These are phyloP conservation scores for Cylindrotheca closterium DNA, from an alignment of 108 stramenopile genomes.

Conservation along the genomic window DNA sequence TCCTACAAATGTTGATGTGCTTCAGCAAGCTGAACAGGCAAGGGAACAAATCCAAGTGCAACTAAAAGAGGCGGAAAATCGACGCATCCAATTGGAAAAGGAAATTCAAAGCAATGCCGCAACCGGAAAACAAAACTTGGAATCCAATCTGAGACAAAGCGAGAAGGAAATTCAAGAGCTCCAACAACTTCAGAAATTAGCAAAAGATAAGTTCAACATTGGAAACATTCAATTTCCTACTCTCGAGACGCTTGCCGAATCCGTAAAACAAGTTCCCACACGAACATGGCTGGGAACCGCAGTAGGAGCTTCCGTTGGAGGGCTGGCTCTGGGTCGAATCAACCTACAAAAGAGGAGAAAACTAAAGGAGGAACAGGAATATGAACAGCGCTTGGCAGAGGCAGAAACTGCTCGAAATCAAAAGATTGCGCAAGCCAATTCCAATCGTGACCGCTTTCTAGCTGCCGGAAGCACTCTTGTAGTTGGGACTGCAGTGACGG, in stretches of 20 bases:
- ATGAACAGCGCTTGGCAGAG: neutral
- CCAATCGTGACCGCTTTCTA: neutral
- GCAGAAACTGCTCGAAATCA: neutral
- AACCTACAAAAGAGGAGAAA: neutral
- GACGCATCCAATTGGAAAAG: neutral
- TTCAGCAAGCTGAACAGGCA: neutral
- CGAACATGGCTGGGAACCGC: no score
- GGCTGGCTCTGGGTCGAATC: neutral
- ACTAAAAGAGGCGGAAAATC: neutral
- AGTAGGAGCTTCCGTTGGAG: neutral
- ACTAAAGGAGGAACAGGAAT: neutral
- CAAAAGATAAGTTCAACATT: no score
- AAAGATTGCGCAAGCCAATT: neutral
- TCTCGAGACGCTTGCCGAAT: no score
- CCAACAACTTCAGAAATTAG: no score
- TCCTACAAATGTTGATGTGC: no score
- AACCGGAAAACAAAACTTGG: no score
- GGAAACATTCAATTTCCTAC: no score
- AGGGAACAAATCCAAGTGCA: neutral
- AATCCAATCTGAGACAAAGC: no score
- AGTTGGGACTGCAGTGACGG: neutral
- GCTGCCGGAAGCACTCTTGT: neutral
- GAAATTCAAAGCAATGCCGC: neutral
- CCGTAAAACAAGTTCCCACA: no score
- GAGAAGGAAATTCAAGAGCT: no score